phyloP scores from a whole-genome alignment of 495 filamentous ascomycete species.

The Achaetomiella virescens region DNA sequence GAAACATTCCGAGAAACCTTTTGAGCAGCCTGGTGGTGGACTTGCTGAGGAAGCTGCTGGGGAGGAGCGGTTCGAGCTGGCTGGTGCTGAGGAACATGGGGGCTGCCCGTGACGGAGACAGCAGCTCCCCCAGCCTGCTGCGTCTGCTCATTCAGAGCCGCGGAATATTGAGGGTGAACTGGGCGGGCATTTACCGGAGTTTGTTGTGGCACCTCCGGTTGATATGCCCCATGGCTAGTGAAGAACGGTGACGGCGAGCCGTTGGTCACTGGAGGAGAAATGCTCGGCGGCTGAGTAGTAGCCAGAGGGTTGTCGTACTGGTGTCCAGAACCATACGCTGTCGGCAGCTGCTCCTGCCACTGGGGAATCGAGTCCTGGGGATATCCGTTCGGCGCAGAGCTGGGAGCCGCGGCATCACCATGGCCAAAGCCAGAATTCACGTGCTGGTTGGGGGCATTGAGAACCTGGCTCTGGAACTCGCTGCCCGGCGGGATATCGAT shows the following conservation, averaged over 20 bases:
- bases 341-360: slow-evolving; percentile 18
- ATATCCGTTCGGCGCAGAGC: slow-evolving; percentile 15
- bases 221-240: slow-evolving; percentile 13
- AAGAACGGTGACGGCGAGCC: slow-evolving; percentile 15
- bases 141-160: slow-evolving; percentile 15
- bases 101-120: slow-evolving; percentile 12
- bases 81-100: slow-evolving; percentile 5
- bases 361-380: slow-evolving; percentile 15
- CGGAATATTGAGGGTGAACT: slow-evolving; percentile 15
- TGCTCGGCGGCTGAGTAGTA: slow-evolving; percentile 8
- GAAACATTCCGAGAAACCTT: not conserved
- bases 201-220: slow-evolving; percentile 11
- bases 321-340: slow-evolving; percentile 12
- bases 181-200: slow-evolving; percentile 7
- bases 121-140: slow-evolving; percentile 9
- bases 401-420: not conserved
- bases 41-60: slow-evolving; percentile 12
- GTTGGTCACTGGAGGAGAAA: slow-evolving; percentile 10
- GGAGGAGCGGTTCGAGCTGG: slow-evolving; percentile 11
- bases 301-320: slow-evolving; percentile 27
- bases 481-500: slow-evolving; percentile 12
- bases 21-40: slow-evolving; percentile 28
- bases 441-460: slow-evolving; percentile 14
- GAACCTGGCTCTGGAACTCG: slow-evolving; percentile 15
- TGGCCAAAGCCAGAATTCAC: slow-evolving; percentile 13